Percentiles rank a stretch among this genome's conserved stretches.
Conservation (phyloP, 1,284 basidiomycete species). For the Sporisorium reilianum region DNA sequence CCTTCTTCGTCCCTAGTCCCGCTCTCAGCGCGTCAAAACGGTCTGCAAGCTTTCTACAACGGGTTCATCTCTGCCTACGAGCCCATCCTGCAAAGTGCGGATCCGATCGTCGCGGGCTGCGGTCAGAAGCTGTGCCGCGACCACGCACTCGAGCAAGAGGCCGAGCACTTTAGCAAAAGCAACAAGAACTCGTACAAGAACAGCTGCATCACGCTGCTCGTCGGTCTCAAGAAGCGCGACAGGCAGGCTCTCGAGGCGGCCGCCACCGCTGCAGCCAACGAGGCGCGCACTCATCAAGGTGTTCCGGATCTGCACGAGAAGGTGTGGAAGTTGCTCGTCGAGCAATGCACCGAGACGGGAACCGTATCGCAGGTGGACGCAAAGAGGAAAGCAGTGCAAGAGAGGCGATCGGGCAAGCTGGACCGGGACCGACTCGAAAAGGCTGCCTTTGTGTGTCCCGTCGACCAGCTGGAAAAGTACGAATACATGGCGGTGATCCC, state of each 20-base stretch:
- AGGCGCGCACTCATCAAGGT: constrained; percentile 11
- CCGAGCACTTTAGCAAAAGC: constrained; percentile 42
- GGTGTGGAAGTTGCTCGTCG: constrained; percentile 15
- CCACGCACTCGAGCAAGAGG: constrained; percentile 51
- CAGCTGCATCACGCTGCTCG: constrained; percentile 53
- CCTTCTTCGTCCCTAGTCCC: constrained; percentile 43
- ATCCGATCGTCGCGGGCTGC: constrained; percentile 29
- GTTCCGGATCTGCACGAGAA: constrained; percentile 10
- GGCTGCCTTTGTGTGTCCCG: constrained; percentile 54
- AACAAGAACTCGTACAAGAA: constrained; percentile 49
- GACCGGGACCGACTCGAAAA: constrained; percentile 39
- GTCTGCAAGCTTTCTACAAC: constrained; percentile 51
- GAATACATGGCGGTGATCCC: constrained; percentile 54
- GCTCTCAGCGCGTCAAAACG: constrained; percentile 49
- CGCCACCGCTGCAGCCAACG: constrained; percentile 16
- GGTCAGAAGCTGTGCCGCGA: constrained; percentile 39
- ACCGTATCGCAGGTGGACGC: constrained; percentile 46
- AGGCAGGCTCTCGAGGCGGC: constrained; percentile 27
- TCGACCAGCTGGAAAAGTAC: constrained; percentile 45
- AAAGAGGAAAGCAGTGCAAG: constrained; percentile 39
- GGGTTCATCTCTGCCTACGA: constrained; percentile 45
- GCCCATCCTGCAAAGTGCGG: constrained; percentile 39
- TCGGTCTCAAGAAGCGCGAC: constrained; percentile 54
- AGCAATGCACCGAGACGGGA: constrained; percentile 55
- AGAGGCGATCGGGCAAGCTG: constrained; percentile 35